Conservation (phyloP, 768 basidiomycete species). For the Leucogyrophana mollusca region DNA sequence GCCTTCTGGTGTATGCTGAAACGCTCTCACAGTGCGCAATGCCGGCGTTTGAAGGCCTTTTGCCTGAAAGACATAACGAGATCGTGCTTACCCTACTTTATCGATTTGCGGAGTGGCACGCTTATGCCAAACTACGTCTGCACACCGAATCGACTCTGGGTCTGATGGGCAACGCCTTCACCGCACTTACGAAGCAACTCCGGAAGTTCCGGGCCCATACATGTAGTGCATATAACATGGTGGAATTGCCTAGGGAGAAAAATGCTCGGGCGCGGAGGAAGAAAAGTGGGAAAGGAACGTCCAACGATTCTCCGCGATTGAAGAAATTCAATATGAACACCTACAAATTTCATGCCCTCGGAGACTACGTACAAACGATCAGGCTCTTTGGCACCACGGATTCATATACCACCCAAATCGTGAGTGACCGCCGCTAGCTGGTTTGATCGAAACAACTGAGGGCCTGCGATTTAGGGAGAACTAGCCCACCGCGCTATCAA, state of each 20-base stretch:
- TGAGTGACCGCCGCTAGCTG: conserved; percentile 13
- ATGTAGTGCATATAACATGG: conserved; percentile 23
- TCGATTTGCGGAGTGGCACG: conserved; percentile 15
- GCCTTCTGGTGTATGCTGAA: too few species aligned
- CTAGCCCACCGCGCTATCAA: background rate
- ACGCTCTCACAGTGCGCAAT: conserved; percentile 29
- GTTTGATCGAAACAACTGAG: background rate
- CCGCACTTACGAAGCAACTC: conserved; percentile 7
- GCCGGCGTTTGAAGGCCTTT: conserved; percentile 38
- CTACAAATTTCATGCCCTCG: conserved; percentile 27
- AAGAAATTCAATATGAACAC: conserved; percentile 24
- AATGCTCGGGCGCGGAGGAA: conserved; percentile 23
- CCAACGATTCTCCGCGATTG: background rate
- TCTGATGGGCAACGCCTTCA: background rate
- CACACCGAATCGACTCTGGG: conserved; percentile 2
- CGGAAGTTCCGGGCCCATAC: conserved; percentile 29
- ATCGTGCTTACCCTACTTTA: conserved; percentile 22
- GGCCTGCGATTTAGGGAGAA: conserved; percentile 1
- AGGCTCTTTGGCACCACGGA: conserved; percentile 21
- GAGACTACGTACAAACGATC: conserved; percentile 20
- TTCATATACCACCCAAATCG: conserved; percentile 18
- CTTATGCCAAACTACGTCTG: conserved; percentile 3
- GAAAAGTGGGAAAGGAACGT: conserved; percentile 2
- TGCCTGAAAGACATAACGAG: conserved; percentile 22
- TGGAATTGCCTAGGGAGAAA: conserved; percentile 38